Evolutionary conservation across 192 early-diverging fungal genomes (phyloP).

Genomic region (Allomyces macrogynus): DNA sequence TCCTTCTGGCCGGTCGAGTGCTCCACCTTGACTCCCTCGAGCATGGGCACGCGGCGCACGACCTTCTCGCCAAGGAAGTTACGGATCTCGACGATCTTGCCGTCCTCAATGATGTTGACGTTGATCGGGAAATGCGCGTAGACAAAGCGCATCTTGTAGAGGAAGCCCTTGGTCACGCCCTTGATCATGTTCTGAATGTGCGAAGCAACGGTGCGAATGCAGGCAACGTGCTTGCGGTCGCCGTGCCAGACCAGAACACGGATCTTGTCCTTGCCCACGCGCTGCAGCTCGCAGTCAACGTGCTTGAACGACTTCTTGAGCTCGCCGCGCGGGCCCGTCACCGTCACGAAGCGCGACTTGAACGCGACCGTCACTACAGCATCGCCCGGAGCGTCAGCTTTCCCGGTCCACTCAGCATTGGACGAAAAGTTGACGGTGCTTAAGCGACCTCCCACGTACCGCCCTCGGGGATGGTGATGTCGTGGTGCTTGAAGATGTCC

Average conservation of each 20-base stretch:
- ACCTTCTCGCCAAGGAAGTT: constrained; percentile 98
- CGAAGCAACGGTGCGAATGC: constrained; percentile 90
- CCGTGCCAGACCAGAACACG: constrained; percentile 85
- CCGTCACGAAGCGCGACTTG: constrained; percentile 73
- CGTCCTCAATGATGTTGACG: constrained; percentile 60
- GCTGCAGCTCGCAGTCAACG: constrained; percentile 76
- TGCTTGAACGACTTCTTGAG: constrained; percentile 81
- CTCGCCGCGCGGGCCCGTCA: constrained; percentile 82
- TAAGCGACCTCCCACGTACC: constrained; percentile 13
- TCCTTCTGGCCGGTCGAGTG: constrained; percentile 76
- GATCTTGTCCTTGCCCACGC: constrained; percentile 44
- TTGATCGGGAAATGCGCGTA: constrained; percentile 99
- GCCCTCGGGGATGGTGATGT: constrained; percentile 72
- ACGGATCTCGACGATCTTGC: constrained; percentile 75
- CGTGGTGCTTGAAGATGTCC: constrained; percentile 77
- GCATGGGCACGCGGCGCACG: constrained; percentile 63
- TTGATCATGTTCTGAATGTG: constrained; percentile 94
- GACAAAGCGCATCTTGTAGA: constrained; percentile 98
- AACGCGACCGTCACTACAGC: constrained; percentile 40
- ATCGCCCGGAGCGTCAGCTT: neutral
- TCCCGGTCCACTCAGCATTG: neutral
- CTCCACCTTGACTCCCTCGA: constrained; percentile 59
- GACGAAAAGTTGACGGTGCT: neutral
- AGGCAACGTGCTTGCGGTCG: constrained; percentile 89
- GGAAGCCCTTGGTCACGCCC: constrained; percentile 94